Base-by-base conservation (phyloP, 2,329 filamentous ascomycete species). In the Monosporascus cannonballus region DNA sequence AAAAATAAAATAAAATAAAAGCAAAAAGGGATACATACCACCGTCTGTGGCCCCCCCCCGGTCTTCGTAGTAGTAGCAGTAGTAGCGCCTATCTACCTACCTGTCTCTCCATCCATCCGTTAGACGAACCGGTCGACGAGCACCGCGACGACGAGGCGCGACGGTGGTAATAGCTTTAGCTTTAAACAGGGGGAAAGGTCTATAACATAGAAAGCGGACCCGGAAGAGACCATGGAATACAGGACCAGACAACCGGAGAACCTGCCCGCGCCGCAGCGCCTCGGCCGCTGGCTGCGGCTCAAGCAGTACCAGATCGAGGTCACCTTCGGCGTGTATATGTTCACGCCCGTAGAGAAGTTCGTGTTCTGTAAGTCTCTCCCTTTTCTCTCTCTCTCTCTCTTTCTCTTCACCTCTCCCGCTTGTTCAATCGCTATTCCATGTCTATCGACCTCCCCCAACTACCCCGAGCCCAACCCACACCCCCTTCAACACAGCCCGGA, bases 291-390 rank as follows among this genome's bases (percentile, higher is more conserved):
- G 90, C 79, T 97, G 61, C 86, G 91, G 72, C 83, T 92, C 72
- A 99, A 99, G 80, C 86, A 92, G 70, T 96, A 97, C 78, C 94
- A 97, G 77, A 91, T 97, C 69, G 94, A 99, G 76, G 93, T 97
- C 70, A 96, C 93, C 14, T 94, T 95, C 73, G 87, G 89, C 56
- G 82, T 97, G 25, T 97, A 99, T 79, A 97, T 99, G 89, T 87
- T 96, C 64, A 96, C 92, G 38, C 88, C 91, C 1, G 91, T 88
- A 50, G 94, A 99, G 77, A 96, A 96, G 72, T 93, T 96, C 73
- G 86, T 96, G 64, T 96, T 97, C 74, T 97, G 94, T 97, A 81
- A 53, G 90, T 72, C 14, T 34, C 22, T n/a, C 46, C 24, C 47
- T 22, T 44, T 20, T 46, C 48, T 49, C 27, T 34, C 20, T 22